Evolutionary conservation across 2,329 filamentous ascomycete genomes (phyloP), one percentile per base, ranked within the genome.

Genomic region (Ophiostoma novo-ulmi): DNA sequence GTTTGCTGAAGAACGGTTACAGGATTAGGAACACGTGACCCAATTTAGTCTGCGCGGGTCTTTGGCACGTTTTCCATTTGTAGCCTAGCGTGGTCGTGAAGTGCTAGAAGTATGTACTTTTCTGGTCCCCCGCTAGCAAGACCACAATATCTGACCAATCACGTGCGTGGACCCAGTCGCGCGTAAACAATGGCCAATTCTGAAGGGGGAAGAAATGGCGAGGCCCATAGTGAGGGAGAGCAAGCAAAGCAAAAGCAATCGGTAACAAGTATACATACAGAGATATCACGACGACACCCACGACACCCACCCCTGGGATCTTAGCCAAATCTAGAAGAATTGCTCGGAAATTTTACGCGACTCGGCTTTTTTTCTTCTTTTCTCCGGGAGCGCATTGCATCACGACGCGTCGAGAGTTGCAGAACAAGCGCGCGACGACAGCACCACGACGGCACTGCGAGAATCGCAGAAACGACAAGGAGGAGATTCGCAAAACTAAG

Each of bases 81-180:
- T 11, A 20, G 20, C 39, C 63, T 65, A 65, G 63, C 63, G 63
- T 22, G 17, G 20, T 5, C 11, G 6, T 39, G 5, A 65, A 39
- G 22, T 11, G 35, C 35, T 38, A 20, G 55, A 35, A 38, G n/a
- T 64, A 7, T 31, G 17, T n/a, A 31, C 20, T 38, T 64, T 38
- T 38, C 52, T 58, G 52, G 52, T 65, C 63, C 63, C 63, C 63
- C 63, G 63, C 63, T 65, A 65, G 63, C 17, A 3, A 39, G 63
- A 65, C 65, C 65, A 65, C 63, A 65, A n/a, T 13, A 44, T 31
- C 38, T 65, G 65, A 14, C 65, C 65, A 67, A 67, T 67, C 65
- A 67, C 11, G n/a, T 14, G 39, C 22, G 64, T 39, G 65, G 65
- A 22, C 13, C 65, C n/a, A 22, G 39, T 67, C 65, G 65, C 65